Percentiles rank a stretch among this genome's conserved stretches.
phyloP scores from a whole-genome alignment of 352 stramenopile species.

The Pythium rishiriense region DNA sequence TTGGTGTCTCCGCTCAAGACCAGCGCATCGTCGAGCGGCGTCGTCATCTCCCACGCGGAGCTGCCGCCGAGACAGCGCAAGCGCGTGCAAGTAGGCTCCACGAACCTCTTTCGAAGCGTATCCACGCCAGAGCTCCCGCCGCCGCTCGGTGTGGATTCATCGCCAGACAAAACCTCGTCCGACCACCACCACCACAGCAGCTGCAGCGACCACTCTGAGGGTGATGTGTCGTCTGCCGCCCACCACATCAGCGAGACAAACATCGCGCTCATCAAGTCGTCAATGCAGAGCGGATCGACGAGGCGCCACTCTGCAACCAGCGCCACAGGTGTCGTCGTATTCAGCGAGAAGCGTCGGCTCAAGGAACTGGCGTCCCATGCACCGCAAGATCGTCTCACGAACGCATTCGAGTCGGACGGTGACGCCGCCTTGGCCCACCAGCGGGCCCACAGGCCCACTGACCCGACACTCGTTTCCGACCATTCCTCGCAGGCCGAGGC shows the following conservation, averaged over 20 bases:
- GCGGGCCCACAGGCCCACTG: no score
- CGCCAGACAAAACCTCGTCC: slow-evolving; percentile 9
- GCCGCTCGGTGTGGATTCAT: background rate
- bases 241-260: slow-evolving; percentile 48
- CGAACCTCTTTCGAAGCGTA: slow-evolving; percentile 50
- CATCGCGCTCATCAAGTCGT: slow-evolving; percentile 41
- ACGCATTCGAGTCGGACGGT: no score
- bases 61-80: slow-evolving; percentile 58
- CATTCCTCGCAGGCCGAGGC: no score
- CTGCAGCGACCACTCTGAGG: background rate
- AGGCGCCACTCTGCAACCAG: background rate
- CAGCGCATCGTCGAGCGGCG: background rate
- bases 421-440: no score
- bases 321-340: slow-evolving; percentile 14
- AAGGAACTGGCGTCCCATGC: background rate
- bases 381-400: background rate
- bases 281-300: slow-evolving; percentile 13
- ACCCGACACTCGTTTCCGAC: no score
- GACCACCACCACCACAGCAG: background rate
- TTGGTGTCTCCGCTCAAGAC: slow-evolving; percentile 11
- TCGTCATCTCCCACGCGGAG: slow-evolving; percentile 45
- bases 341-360: slow-evolving; percentile 18
- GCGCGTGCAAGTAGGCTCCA: slow-evolving; percentile 73
- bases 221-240: slow-evolving; percentile 27
- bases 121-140: slow-evolving; percentile 22